Conservation (phyloP, 352 stramenopile genomes). For the Peronospora belbahrii region DNA sequence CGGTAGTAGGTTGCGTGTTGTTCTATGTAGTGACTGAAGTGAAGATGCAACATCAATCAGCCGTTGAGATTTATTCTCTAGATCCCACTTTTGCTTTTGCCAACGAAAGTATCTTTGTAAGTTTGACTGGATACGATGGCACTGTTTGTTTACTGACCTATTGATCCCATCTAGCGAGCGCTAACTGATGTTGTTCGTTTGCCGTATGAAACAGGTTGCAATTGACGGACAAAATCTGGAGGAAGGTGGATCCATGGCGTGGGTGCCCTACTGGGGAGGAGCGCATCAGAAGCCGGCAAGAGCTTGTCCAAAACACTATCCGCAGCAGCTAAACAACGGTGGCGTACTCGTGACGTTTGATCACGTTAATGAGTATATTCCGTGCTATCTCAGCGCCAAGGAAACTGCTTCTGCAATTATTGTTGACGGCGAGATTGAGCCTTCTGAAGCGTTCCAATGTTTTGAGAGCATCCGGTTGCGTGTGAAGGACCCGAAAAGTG, state of each 20-base stretch:
- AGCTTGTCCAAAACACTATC: slow-evolving; percentile 42
- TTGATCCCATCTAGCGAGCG: background rate
- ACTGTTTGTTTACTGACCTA: background rate
- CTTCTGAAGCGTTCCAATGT: slow-evolving; percentile 43
- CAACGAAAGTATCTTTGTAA: slow-evolving; percentile 79
- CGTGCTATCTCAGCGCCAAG: slow-evolving; percentile 51
- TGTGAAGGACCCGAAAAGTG: slow-evolving; percentile 78
- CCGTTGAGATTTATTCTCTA: slow-evolving; percentile 58
- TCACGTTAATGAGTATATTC: slow-evolving; percentile 68
- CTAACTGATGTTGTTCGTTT: background rate
- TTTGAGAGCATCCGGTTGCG: slow-evolving; percentile 67
- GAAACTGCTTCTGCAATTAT: slow-evolving; percentile 26
- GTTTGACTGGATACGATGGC: slow-evolving; percentile 3
- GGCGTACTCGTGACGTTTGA: slow-evolving; percentile 63
- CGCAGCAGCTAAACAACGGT: slow-evolving; percentile 54
- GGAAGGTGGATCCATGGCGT: slow-evolving; percentile 55
- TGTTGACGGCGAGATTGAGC: slow-evolving; percentile 26
- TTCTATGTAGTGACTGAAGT: slow-evolving; percentile 35
- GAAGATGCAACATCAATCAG: slow-evolving; percentile 38
- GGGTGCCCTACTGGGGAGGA: slow-evolving; percentile 66
- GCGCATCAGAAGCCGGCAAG: slow-evolving; percentile 37
- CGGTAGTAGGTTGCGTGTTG: slow-evolving; percentile 15
- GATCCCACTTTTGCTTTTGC: slow-evolving; percentile 72
- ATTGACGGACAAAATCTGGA: slow-evolving; percentile 80
- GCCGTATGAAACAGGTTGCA: slow-evolving; percentile 39